Base-by-base conservation (phyloP, 495 filamentous ascomycete species). In the Neurospora terricola region DNA sequence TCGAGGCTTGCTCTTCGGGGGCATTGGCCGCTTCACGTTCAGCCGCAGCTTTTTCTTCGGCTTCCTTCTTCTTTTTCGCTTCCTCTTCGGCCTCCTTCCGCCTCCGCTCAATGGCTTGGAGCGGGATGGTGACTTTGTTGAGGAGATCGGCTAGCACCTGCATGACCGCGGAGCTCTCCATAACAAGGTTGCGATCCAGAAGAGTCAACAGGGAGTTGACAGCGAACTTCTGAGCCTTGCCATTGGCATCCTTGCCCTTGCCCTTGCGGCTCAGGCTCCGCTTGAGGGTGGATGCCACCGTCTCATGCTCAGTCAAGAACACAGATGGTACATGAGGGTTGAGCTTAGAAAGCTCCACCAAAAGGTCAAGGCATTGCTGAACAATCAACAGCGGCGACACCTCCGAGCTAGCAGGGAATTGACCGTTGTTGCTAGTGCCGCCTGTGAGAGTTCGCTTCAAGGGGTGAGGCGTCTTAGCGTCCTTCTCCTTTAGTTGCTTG, bases 271-370 rank as follows among this genome's bases (percentile, higher is more conserved):
- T 90, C 18, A 88, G 80, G 78, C 89, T 93, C 43, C 90, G 84
- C 82, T 97, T 98, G 70, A 94, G 85, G 14, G 88, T 86, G 39
- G 87, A 87, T 37, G 86, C 85, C n/a, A 84, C 84, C 23, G 87
- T 89, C 72, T 99, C 96, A 78, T 98, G 96, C 82, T 98, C 96
- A 7, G 93, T 97, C 62, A 99, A 81, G 88, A 99, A 98, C 82
- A 98, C 95, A 68, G 90, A 92, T 36, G 94, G 90, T 68, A 98
- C 90, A 75, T 95, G 92, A 3, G 79, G 77, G 71, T 96, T 97
- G 79, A 92, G 92, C 75, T 89, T 87, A 6, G 91, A 91, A 42
- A 99, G 86, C 77, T 92, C 93, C 39, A 90, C 89, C 10, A 99
- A 85, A 12, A 94, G 89, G 69, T 88, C 87, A 40, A 99, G 87